Evolutionary conservation across 2,329 filamentous ascomycete genomes (phyloP), one percentile per base, ranked within the genome.

Genomic region (Aspergillus persii): DNA sequence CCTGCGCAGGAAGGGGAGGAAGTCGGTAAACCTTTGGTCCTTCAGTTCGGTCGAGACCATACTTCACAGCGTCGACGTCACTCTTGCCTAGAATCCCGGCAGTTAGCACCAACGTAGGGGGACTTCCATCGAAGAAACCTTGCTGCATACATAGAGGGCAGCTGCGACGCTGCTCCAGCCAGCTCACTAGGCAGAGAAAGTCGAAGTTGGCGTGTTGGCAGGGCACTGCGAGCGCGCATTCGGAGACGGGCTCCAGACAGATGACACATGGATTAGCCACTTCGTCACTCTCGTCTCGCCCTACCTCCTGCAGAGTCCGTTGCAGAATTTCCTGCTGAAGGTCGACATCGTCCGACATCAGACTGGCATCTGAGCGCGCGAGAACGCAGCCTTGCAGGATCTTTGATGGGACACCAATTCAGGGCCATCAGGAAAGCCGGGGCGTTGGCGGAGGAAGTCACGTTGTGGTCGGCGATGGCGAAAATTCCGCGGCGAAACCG

Each of bases 131-230:
- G n/a, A 12, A 3, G 9, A 18, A 11, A 27, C 15, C 41, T 1
- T n/a, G 23, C 1, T 6, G 33, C 79, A 46, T 88, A 84, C 93
- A 98, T 54, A 97, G 80, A 18, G 94, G 93, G 69, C 93, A 97
- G 51, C 81, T 84, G 0, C 87, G 81, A 8, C 85, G 84, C 63
- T 89, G 81, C 66, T 92, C 83, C 4, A 96, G 80, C 93, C 94
- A 97, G 75, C 84, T 92, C 26, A 88, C 77, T 5, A 96, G 83
- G 74, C 93, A 98, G 11, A 91, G 74, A 70, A 92, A 96, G 79
- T 97, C 92, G 72, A 96, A 96, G 66, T 87, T 86, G 58, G 81
- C 77, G 78, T 98, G 93, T 47, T 85, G 83, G 79, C 93, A 98
- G 7, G 93, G 92, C 23, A 83, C 78, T 7, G 90, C 85, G 53